Conservation (phyloP, 2,329 filamentous ascomycete species). For the Blumeria graminis region DNA sequence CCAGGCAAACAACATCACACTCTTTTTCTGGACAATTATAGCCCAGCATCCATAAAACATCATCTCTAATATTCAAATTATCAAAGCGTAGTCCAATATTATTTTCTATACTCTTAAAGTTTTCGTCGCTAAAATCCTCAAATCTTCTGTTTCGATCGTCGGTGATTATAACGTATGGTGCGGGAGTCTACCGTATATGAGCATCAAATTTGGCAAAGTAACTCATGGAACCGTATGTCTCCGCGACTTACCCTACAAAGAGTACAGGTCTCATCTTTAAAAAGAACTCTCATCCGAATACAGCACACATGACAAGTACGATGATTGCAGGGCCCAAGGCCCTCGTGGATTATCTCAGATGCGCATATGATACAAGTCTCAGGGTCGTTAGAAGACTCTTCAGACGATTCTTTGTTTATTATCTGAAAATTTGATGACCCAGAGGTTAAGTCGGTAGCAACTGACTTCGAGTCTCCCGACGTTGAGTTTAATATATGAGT, state of each 20-base stretch:
- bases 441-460: neutral
- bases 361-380: conserved; percentile 97
- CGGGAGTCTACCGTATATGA: conserved; percentile 28
- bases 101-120: conserved; percentile 50
- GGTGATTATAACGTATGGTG: conserved; percentile 73
- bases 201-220: conserved; percentile 12
- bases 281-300: conserved; percentile 70
- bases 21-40: conserved; percentile 82
- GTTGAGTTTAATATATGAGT: neutral
- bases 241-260: conserved; percentile 57
- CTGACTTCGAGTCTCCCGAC: neutral
- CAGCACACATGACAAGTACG: conserved; percentile 92
- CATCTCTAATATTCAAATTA: conserved; percentile 68
- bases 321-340: conserved; percentile 86
- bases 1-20: conserved; percentile 67
- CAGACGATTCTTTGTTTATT: conserved; percentile 8
- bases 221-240: neutral
- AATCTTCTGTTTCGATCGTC: conserved; percentile 61
- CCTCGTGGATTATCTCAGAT: conserved; percentile 65
- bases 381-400: conserved; percentile 28
- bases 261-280: conserved; percentile 92
- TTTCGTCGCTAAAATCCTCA: conserved; percentile 45
- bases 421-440: neutral
- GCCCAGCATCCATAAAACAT: conserved; percentile 64
- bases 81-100: conserved; percentile 85